Conservation (phyloP, 345 rosid genomes). For the Heritiera littoralis region DNA sequence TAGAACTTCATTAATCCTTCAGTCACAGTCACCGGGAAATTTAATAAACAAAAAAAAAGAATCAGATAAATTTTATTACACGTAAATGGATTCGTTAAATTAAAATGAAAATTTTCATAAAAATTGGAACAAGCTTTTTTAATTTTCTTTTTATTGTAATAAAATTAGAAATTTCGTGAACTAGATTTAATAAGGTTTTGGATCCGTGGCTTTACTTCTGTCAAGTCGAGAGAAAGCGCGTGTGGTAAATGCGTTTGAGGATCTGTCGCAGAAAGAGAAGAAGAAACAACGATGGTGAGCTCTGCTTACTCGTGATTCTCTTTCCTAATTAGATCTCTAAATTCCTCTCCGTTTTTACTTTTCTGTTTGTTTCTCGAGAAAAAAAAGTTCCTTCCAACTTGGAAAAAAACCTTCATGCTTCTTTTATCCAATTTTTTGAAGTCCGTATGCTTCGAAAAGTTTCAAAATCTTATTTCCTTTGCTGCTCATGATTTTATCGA, state of each 20-base stretch:
- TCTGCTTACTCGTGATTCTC: neutral
- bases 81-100: too few species aligned
- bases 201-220: constrained; percentile 27
- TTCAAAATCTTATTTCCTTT: neutral
- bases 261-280: constrained; percentile 11
- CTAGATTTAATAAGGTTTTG: constrained; percentile 37
- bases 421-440: neutral
- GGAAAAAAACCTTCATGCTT: neutral
- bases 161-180: constrained; percentile 2
- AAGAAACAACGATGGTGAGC: constrained; percentile 23
- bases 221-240: constrained; percentile 18
- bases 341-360: neutral
- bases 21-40: too few species aligned
- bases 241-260: constrained; percentile 24
- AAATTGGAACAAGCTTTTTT: too few species aligned
- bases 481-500: neutral
- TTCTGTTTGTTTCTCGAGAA: constrained; percentile 28
- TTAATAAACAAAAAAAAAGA: too few species aligned
- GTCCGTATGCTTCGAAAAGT: constrained; percentile 4
- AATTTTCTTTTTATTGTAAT: too few species aligned
- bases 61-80: too few species aligned
- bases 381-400: neutral
- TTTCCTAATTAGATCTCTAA: constrained; percentile 10
- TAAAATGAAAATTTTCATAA: too few species aligned
- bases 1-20: too few species aligned